phyloP scores from a whole-genome alignment of 805 yeast species.

The Kluyveromyces aestuarii region DNA sequence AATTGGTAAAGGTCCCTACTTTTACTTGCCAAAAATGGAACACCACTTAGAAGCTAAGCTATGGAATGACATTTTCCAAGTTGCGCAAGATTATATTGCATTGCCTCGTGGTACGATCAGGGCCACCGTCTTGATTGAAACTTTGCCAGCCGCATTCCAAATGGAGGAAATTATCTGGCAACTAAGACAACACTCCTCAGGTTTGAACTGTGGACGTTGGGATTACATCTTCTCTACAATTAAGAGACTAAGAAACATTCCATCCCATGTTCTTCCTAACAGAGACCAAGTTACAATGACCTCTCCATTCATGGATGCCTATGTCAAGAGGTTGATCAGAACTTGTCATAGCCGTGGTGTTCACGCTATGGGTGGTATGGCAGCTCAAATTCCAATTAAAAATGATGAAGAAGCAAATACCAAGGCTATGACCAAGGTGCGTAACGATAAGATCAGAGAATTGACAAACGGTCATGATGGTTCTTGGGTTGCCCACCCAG shows the following conservation, averaged over 20 bases:
- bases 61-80: constrained; percentile 76
- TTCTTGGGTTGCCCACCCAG: constrained; percentile 87
- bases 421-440: constrained; percentile 62
- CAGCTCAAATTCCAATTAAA: constrained; percentile 78
- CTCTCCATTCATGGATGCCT: constrained; percentile 73
- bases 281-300: constrained; percentile 72
- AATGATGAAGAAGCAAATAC: constrained; percentile 54
- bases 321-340: constrained; percentile 63
- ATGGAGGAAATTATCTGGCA: constrained; percentile 78
- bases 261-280: constrained; percentile 64
- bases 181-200: constrained; percentile 67
- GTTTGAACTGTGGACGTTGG: constrained; percentile 86
- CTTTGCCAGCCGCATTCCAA: constrained; percentile 79
- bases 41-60: constrained; percentile 74
- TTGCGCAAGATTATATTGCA: constrained; percentile 61
- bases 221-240: constrained; percentile 78
- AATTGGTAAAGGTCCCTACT: constrained; percentile 71
- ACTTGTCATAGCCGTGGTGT: constrained; percentile 72
- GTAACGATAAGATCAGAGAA: constrained; percentile 68
- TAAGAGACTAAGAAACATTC: constrained; percentile 62
- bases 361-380: constrained; percentile 89
- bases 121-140: constrained; percentile 76
- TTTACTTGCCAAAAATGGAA: constrained; percentile 80
- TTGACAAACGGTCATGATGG: constrained; percentile 78
- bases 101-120: constrained; percentile 70